Conservation (phyloP, 169 alveolate species). For the Sarcocystis neurona region DNA sequence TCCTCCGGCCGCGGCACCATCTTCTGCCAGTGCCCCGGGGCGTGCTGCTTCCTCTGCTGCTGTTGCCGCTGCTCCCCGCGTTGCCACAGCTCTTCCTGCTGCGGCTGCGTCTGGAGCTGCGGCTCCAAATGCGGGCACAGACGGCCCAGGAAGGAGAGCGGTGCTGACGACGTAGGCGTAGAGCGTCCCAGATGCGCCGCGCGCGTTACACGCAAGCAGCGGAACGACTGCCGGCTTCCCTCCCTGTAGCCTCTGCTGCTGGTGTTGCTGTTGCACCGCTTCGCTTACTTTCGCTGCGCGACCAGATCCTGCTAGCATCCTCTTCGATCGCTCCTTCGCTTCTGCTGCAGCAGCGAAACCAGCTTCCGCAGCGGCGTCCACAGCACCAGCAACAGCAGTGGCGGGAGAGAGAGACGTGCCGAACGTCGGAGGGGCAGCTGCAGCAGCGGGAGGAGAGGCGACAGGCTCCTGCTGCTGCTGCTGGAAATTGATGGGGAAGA, state of each 20-base stretch:
- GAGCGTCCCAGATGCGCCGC: background rate
- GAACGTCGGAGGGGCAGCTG: no score
- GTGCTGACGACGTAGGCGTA: conserved; percentile 16
- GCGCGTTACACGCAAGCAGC: background rate
- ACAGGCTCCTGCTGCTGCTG: no score
- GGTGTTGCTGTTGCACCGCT: no score
- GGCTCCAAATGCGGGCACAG: background rate
- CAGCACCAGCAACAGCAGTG: background rate
- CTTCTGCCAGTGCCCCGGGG: background rate
- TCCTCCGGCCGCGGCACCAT: background rate
- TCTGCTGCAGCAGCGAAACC: background rate
- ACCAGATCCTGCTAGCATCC: background rate
- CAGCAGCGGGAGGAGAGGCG: background rate
- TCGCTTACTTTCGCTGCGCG: no score
- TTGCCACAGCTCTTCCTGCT: background rate
- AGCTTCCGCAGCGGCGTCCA: background rate
- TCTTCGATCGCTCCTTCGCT: background rate
- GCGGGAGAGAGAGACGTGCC: no score
- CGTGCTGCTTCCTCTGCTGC: background rate
- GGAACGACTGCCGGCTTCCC: no score
- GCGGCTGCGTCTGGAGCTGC: background rate
- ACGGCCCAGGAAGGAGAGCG: background rate
- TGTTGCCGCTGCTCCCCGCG: background rate
- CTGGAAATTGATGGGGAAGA: background rate
- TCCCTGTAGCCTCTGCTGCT: no score